Conservation (phyloP, 2,329 filamentous ascomycete species). For the Colletotrichum kahawae region DNA sequence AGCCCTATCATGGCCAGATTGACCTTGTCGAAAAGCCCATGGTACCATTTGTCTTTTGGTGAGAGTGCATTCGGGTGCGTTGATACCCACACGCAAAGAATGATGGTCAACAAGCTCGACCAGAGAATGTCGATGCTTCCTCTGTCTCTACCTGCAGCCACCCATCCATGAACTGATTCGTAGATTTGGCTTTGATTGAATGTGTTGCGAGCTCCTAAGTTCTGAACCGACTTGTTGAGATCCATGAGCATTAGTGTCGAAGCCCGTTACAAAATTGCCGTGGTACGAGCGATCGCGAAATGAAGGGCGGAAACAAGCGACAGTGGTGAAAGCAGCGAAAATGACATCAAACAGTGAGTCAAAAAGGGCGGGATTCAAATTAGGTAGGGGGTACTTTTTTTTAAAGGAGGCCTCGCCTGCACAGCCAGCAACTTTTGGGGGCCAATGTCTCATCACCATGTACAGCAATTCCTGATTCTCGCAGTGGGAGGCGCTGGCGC, state of each 20-base stretch:
- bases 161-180: conserved; percentile 27
- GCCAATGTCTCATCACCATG: not conserved
- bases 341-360: not conserved
- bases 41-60: conserved; percentile 32
- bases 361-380: not conserved
- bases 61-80: conserved; percentile 42
- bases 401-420: not conserved
- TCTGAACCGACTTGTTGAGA: rapidly evolving
- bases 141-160: conserved; percentile 35
- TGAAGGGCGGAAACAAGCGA: not conserved
- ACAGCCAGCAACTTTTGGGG: not conserved
- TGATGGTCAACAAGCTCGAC: conserved; percentile 42
- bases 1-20: conserved; percentile 38
- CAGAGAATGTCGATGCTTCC: conserved; percentile 46
- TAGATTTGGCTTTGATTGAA: not conserved
- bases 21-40: conserved; percentile 33
- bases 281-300: not conserved
- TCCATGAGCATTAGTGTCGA: not conserved
- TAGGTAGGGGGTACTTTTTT: not conserved
- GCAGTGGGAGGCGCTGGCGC: not conserved
- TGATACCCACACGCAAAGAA: conserved; percentile 45
- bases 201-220: not conserved
- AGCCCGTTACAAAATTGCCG: not conserved
- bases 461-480: not conserved
- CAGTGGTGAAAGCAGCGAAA: rapidly evolving